Base-by-base conservation (phyloP, 768 basidiomycete species). In the Austroboletus festivus region DNA sequence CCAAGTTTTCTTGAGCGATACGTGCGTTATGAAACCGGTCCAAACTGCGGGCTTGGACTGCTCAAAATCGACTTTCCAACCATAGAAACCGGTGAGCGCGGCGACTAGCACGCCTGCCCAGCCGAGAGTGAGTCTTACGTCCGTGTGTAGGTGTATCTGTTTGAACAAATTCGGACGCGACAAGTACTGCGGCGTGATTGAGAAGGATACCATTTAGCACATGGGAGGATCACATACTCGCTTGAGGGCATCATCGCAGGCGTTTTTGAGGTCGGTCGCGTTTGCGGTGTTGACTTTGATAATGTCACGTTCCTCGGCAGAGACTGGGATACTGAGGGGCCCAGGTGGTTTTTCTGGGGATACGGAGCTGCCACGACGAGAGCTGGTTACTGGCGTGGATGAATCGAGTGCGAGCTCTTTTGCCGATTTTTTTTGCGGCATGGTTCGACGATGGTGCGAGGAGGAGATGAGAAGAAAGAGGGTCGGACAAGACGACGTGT, bases 21-120 rank as follows among this genome's bases (percentile, higher is more conserved):
- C 89, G 63, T 68, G 89, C 91, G 83, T 50, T 47, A 85, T 79
- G 57, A 96, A 78, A 2, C 92, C 93, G 9, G 77, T 75, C 76
- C 83, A 85, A 18, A 95, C 81, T 26, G 80, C 81, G 11, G 81
- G 78, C 70, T 96, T 95, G 52, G 87, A 82, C 65, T 85, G 79
- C 67, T 95, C 89, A 65, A 95, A 98, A n/a, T 89, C 86, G 38
- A 85, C 72, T 60, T 86, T 85, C 69, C 85, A 92, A 28, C 91
- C 89, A 60, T 95, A 95, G 37, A 90, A 73, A 28, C 85, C 86
- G 23, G 90, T 91, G 12, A 79, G 86, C 38, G 78, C 79, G 19
- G 93, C 91, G 15, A 94, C 76, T 50, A 93, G 77, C 40, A 93
- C 87, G 52, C 86, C 81, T 15, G 84, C 71, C 88, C 92, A 97